Percentiles rank a stretch among this genome's conserved stretches.
Conservation (phyloP, 1,284 basidiomycete species). For the Leucoagaricus sp. region DNA sequence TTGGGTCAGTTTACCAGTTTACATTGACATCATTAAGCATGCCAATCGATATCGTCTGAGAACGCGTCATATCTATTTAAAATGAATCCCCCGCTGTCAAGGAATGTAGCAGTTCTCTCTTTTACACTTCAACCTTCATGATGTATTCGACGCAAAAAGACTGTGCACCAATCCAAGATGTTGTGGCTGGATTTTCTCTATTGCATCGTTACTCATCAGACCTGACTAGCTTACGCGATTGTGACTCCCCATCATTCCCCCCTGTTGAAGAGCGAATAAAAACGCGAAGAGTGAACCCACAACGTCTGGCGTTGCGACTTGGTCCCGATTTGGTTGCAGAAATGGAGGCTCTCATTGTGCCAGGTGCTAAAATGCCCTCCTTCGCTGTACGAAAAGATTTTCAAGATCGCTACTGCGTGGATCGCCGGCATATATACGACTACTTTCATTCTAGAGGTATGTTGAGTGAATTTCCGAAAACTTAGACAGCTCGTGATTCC, state of each 20-base stretch:
- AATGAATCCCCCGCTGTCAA: constrained; percentile 1
- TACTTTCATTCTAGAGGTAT: constrained; percentile 66
- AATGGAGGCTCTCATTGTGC: constrained; percentile 62
- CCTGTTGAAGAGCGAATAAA: constrained; percentile 36
- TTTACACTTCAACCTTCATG: constrained; percentile 12
- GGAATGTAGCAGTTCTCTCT: constrained; percentile 6
- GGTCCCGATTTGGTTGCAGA: constrained; percentile 66
- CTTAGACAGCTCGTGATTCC: neutral
- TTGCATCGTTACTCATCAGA: constrained; percentile 3
- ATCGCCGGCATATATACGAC: constrained; percentile 74
- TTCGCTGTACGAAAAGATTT: constrained; percentile 68
- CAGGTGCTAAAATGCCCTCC: constrained; percentile 72
- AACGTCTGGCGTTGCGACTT: constrained; percentile 62
- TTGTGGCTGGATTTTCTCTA: neutral
- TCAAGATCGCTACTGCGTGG: constrained; percentile 65
- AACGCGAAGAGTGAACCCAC: constrained; percentile 54
- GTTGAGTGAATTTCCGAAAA: neutral
- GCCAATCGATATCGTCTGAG: neutral
- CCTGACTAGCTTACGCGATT: neutral
- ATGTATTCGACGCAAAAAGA: constrained; percentile 18
- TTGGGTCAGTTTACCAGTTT: too few species aligned
- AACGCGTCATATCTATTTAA: neutral
- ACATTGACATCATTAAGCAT: neutral
- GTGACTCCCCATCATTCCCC: neutral
- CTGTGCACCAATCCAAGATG: constrained; percentile 1